Evolutionary conservation across 2,329 filamentous ascomycete species (phyloP).

Genomic region (Cercospora citrullina): DNA sequence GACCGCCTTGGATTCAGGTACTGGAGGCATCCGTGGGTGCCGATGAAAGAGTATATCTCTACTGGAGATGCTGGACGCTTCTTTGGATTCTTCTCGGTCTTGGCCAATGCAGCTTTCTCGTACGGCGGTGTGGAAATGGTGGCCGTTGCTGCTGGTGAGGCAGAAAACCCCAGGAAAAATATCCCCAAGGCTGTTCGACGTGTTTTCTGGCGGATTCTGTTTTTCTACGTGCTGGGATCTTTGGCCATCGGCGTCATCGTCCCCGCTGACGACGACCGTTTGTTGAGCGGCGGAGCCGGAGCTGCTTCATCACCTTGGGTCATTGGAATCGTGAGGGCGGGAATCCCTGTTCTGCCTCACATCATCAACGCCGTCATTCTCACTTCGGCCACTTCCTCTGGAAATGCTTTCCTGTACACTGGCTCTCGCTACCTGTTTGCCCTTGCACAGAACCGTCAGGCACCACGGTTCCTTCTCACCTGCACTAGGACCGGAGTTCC

Average conservation of each 20-base stretch:
- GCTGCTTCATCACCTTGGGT: conserved; percentile 59
- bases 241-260: conserved; percentile 61
- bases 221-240: conserved; percentile 60
- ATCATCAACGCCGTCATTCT: conserved; percentile 77
- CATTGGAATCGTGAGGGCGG: conserved; percentile 67
- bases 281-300: conserved; percentile 49
- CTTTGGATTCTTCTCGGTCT: conserved; percentile 58
- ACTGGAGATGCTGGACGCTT: conserved; percentile 54
- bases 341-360: conserved; percentile 65
- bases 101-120: conserved; percentile 52
- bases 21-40: conserved; percentile 63
- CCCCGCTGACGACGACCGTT: conserved; percentile 53
- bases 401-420: conserved; percentile 64
- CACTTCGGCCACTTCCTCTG: conserved; percentile 68
- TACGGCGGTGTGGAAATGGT: conserved; percentile 57
- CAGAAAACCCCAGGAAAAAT: conserved; percentile 52
- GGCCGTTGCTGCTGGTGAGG: conserved; percentile 58
- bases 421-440: conserved; percentile 55
- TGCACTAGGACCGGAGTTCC: conserved; percentile 50
- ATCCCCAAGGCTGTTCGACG: conserved; percentile 58
- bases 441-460: conserved; percentile 53
- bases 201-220: conserved; percentile 51
- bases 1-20: conserved; percentile 65
- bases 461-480: conserved; percentile 51
- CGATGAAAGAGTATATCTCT: conserved; percentile 60